phyloP scores from a whole-genome alignment of 2,329 filamentous ascomycete species.

The Alternaria brassicicola region DNA sequence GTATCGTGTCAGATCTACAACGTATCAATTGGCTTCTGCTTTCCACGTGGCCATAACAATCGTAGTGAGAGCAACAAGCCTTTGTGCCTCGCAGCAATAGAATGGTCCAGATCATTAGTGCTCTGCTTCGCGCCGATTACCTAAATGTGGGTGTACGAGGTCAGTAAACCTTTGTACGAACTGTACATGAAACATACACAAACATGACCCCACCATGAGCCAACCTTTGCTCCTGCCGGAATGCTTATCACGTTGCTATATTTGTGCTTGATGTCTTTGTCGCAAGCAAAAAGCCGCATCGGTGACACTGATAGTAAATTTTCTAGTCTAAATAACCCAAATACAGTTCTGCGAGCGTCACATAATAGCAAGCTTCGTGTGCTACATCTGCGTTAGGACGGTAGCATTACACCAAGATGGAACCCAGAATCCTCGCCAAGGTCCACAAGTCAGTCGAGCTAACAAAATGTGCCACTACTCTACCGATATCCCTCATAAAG shows the following conservation, averaged over 20 bases:
- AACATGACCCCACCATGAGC: conserved; percentile 54
- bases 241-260: conserved; percentile 53
- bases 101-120: conserved; percentile 55
- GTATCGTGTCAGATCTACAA: conserved; percentile 23
- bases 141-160: neutral
- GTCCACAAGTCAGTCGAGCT: neutral
- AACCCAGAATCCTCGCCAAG: neutral
- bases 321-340: neutral
- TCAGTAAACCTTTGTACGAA: too few relatives aligned
- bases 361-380: neutral
- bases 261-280: conserved; percentile 45
- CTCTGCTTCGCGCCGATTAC: conserved; percentile 59
- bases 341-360: neutral
- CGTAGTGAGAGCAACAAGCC: conserved; percentile 31
- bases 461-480: neutral
- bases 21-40: neutral
- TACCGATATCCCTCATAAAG: neutral
- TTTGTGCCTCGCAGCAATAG: conserved; percentile 56
- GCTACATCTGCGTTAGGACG: neutral
- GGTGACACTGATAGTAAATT: conserved; percentile 43
- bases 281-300: conserved; percentile 54
- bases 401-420: conserved; percentile 28
- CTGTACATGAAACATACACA: too few relatives aligned
- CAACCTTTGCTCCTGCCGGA: conserved; percentile 56
- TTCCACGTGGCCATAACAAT: neutral